A percentile compares a stretch with the other conserved stretches of the same genome.
Conservation (phyloP, 306 rosid genomes). For the Sechiopsis laciniata region DNA sequence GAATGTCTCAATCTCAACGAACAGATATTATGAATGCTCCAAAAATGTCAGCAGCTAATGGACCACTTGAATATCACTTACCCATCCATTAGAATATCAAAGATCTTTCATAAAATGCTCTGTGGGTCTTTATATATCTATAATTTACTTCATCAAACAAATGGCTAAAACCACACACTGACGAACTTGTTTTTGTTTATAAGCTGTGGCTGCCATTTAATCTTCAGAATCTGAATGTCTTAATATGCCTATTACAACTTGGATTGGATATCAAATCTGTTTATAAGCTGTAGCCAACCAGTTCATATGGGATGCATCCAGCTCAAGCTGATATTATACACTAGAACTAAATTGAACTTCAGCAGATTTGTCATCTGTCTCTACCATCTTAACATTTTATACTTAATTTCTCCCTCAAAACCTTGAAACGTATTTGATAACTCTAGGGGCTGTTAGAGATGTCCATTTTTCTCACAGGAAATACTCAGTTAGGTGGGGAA, state of each 20-base stretch:
- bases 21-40: constrained; percentile 2
- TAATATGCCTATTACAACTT: background rate
- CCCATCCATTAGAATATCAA: background rate
- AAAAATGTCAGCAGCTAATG: background rate
- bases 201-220: background rate
- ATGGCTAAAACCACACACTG: background rate
- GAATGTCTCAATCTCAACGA: background rate
- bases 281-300: too few species aligned
- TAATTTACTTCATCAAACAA: background rate
- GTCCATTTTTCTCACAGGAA: too few species aligned
- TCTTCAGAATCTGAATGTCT: background rate
- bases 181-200: background rate
- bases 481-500: too few species aligned
- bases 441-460: too few species aligned
- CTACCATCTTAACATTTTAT: background rate
- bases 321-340: constrained; percentile 4
- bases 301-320: background rate
- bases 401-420: background rate
- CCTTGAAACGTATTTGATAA: background rate
- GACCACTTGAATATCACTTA: background rate
- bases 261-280: background rate
- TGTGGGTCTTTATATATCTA: background rate
- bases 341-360: background rate
- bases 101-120: background rate
- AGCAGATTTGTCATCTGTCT: background rate